These are phyloP conservation scores for Rhizophagus clarus DNA, from an alignment of 192 early-diverging fungal genomes.

Conservation along the genomic window DNA sequence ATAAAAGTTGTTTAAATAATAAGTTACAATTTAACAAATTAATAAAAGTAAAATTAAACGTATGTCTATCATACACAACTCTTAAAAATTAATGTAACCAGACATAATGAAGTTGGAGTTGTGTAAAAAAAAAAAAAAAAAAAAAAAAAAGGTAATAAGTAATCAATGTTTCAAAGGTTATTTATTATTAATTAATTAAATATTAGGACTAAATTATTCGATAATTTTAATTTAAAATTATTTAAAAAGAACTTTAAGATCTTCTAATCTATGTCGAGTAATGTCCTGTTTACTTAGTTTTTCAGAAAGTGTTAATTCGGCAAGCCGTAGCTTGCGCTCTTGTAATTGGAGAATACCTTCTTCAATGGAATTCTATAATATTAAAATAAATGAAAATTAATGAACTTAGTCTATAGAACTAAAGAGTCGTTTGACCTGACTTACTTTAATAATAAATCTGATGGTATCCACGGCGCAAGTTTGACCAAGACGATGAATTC, in stretches of 20 bases:
- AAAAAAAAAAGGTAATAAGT: too few relatives aligned
- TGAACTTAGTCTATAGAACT: not conserved
- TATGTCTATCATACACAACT: too few relatives aligned
- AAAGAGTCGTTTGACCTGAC: not conserved
- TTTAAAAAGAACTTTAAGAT: slow-evolving; percentile 43
- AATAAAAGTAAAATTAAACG: too few relatives aligned
- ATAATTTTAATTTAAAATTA: not conserved
- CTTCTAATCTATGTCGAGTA: slow-evolving; percentile 42
- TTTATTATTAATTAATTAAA: too few relatives aligned
- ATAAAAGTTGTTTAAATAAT: too few relatives aligned
- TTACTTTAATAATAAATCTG: slow-evolving; percentile 65
- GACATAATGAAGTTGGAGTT: too few relatives aligned
- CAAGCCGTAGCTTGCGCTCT: slow-evolving; percentile 48
- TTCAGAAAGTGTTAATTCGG: slow-evolving; percentile 44
- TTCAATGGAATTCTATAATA: slow-evolving; percentile 49
- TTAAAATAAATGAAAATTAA: slow-evolving; percentile 3
- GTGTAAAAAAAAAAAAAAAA: too few relatives aligned
- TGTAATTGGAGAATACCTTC: slow-evolving; percentile 59
- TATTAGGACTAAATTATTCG: too few relatives aligned
- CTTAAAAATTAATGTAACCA: too few relatives aligned
- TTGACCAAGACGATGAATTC: slow-evolving; percentile 84
- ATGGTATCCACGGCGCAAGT: slow-evolving; percentile 59
- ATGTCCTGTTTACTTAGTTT: slow-evolving; percentile 47
- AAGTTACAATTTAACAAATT: too few relatives aligned
- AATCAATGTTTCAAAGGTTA: too few relatives aligned